phyloP scores from a whole-genome alignment of 2,329 filamentous ascomycete genomes.

The Penicillium sp. region DNA sequence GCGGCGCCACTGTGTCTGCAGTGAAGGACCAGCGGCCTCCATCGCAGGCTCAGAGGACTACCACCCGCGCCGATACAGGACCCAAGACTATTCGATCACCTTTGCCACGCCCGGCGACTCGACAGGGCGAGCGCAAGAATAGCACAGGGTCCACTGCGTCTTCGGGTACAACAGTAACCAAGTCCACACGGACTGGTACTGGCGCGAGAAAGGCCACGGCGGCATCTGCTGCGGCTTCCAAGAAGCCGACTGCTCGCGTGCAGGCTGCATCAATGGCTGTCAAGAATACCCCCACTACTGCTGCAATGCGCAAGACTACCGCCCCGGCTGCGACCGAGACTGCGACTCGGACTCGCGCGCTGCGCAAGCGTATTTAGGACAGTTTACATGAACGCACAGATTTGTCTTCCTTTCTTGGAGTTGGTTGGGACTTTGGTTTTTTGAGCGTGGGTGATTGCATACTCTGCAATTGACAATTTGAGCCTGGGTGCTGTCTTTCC shows the following conservation, averaged over 20 bases:
- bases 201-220: slow-evolving; percentile 32
- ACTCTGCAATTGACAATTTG: slow-evolving; percentile 3
- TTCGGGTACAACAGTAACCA: slow-evolving; percentile 39
- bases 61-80: slow-evolving; percentile 29
- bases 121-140: slow-evolving; percentile 38
- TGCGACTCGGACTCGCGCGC: slow-evolving; percentile 34
- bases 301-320: slow-evolving; percentile 33
- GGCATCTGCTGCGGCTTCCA: slow-evolving; percentile 26
- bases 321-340: slow-evolving; percentile 29
- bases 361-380: slow-evolving; percentile 41
- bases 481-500: background rate
- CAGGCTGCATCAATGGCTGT: slow-evolving; percentile 35
- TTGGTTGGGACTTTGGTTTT: background rate
- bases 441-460: slow-evolving; percentile 9
- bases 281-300: slow-evolving; percentile 34
- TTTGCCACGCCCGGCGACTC: slow-evolving; percentile 37
- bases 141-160: slow-evolving; percentile 40
- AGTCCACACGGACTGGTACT: slow-evolving; percentile 28
- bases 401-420: background rate
- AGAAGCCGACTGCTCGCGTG: slow-evolving; percentile 30
- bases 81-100: slow-evolving; percentile 30
- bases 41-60: slow-evolving; percentile 31
- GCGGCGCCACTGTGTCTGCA: slow-evolving; percentile 25
- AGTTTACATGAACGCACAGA: background rate
- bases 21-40: slow-evolving; percentile 28